phyloP scores from a whole-genome alignment of 2,329 filamentous ascomycete species.

The Hypocrella siamensis region DNA sequence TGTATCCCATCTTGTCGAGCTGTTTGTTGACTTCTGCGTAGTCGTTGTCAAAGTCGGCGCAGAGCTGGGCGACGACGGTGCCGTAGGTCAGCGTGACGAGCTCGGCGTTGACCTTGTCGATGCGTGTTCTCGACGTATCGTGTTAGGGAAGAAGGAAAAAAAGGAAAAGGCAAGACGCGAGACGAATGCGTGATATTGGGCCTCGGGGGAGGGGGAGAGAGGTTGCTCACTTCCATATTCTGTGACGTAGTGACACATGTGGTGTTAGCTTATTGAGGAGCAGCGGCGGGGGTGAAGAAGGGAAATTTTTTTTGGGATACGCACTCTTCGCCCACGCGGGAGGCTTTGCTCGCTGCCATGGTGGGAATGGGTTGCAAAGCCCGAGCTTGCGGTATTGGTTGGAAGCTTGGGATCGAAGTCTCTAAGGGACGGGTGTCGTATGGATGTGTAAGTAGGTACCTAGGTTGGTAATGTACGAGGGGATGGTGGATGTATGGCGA shows the following conservation, averaged over 20 bases:
- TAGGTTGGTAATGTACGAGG: too few relatives aligned
- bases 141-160: neutral
- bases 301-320: slow-evolving; percentile 11
- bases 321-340: slow-evolving; percentile 46
- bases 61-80: slow-evolving; percentile 90
- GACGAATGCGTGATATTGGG: too few relatives aligned
- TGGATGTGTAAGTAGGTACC: too few relatives aligned
- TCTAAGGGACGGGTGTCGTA: too few relatives aligned
- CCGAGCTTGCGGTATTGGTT: too few relatives aligned
- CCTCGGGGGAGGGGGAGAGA: neutral
- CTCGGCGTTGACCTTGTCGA: slow-evolving; percentile 97
- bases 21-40: slow-evolving; percentile 96
- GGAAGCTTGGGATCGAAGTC: too few relatives aligned
- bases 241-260: slow-evolving; percentile 26
- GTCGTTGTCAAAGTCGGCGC: slow-evolving; percentile 89
- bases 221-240: slow-evolving; percentile 76
- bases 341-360: slow-evolving; percentile 46
- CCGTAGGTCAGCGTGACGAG: slow-evolving; percentile 95
- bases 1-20: slow-evolving; percentile 98
- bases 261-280: slow-evolving; percentile 6
- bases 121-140: slow-evolving; percentile 51
- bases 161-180: too few relatives aligned
- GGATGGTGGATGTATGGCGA: too few relatives aligned
- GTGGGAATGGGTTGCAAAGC: too few relatives aligned
- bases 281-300: slow-evolving; percentile 6